phyloP scores from a whole-genome alignment of 208 protist genomes.

The Trypanosoma avium region DNA sequence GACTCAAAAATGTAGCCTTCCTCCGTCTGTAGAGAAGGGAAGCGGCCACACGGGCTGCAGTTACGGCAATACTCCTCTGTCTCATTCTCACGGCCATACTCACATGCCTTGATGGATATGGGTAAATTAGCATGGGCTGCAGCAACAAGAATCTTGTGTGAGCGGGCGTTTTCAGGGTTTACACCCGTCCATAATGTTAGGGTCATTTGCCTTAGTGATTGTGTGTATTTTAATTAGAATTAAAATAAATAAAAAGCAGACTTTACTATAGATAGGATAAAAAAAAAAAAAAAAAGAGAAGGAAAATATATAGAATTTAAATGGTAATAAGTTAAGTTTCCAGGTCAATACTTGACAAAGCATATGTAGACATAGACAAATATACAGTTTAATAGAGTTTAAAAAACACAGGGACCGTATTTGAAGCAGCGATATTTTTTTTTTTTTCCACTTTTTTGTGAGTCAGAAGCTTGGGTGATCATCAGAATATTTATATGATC shows the following conservation, averaged over 20 bases:
- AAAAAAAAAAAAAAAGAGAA: conserved; percentile 9
- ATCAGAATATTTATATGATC: too few species aligned
- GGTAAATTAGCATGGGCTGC: conserved; percentile 67
- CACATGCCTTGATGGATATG: conserved; percentile 39
- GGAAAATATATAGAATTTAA: background rate
- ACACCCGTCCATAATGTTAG: conserved; percentile 30
- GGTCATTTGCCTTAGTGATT: conserved; percentile 34
- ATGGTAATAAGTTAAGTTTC: too few species aligned
- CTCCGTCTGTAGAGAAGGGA: conserved; percentile 72
- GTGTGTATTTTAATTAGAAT: conserved; percentile 1
- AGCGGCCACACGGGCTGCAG: conserved; percentile 66
- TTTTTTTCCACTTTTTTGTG: too few species aligned
- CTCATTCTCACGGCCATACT: conserved; percentile 66
- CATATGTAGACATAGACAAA: too few species aligned
- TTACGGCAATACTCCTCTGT: conserved; percentile 55
- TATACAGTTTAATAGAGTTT: too few species aligned
- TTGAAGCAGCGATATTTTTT: too few species aligned
- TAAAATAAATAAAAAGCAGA: conserved; percentile 16
- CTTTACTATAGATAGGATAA: conserved; percentile 12
- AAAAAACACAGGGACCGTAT: too few species aligned
- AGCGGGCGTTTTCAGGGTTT: conserved; percentile 52
- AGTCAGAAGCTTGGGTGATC: too few species aligned
- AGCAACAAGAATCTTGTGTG: conserved; percentile 62
- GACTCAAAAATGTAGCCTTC: conserved; percentile 88
- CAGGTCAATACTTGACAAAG: too few species aligned